Conservation (phyloP, 1,139 yeast genomes). For the Saccharomyces hybrid region DNA sequence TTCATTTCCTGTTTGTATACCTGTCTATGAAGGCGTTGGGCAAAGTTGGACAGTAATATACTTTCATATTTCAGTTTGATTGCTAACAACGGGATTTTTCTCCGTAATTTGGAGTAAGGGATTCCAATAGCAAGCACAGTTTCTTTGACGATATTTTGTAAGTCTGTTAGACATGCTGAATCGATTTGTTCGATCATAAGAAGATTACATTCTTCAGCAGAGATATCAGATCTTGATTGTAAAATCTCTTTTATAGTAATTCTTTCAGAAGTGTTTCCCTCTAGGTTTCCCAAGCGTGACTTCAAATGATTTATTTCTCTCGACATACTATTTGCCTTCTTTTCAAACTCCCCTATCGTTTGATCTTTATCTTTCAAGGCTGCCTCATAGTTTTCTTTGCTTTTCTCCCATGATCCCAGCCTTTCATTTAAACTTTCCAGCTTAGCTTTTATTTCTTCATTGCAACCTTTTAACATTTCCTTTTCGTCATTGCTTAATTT, state of each 20-base stretch:
- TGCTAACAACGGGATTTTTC: conserved; percentile 26
- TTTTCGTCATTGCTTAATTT: neutral
- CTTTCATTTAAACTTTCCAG: neutral
- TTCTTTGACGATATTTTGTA: conserved; percentile 30
- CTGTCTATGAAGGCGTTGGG: conserved; percentile 25
- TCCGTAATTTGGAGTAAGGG: conserved; percentile 28
- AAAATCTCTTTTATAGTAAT: neutral
- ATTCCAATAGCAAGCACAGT: conserved; percentile 28
- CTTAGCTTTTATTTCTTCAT: neutral
- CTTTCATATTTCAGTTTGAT: conserved; percentile 26
- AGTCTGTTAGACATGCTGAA: conserved; percentile 10
- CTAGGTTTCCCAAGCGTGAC: neutral
- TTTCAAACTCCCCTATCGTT: neutral
- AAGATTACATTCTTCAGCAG: neutral
- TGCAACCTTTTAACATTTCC: neutral
- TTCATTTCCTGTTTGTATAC: conserved; percentile 23
- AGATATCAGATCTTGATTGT: neutral
- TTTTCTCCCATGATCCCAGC: neutral
- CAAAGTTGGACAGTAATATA: conserved; percentile 28
- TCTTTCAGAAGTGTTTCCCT: neutral
- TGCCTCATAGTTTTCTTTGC: neutral
- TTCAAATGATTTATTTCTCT: neutral
- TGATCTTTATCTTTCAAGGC: neutral
- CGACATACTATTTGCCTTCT: neutral
- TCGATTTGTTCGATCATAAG: conserved; percentile 1